Conservation (phyloP, 2,329 filamentous ascomycete genomes). For the Cercospora canescens region DNA sequence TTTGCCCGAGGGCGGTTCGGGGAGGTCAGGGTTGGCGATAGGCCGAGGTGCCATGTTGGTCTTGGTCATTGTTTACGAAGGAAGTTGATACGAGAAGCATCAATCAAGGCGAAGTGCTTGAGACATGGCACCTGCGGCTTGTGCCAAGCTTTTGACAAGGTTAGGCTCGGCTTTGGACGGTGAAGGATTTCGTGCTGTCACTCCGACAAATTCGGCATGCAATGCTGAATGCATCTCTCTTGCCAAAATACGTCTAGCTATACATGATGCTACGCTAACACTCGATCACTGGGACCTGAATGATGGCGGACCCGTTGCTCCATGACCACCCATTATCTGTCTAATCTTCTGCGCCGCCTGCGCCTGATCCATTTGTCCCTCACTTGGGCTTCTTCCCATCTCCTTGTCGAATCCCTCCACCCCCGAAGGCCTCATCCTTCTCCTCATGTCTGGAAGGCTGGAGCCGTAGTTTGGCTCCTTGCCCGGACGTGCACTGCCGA, state of each 20-base stretch:
- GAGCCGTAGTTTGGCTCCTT: slow-evolving; percentile 30
- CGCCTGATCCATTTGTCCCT: slow-evolving; percentile 7
- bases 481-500: background rate
- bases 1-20: slow-evolving; percentile 48
- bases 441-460: slow-evolving; percentile 26
- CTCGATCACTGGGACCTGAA: background rate
- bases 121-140: background rate
- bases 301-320: background rate
- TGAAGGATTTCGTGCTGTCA: background rate
- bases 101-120: background rate
- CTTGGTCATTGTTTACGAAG: slow-evolving; percentile 14
- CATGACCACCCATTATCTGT: slow-evolving; percentile 10
- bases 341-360: slow-evolving; percentile 13
- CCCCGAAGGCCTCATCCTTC: slow-evolving; percentile 7
- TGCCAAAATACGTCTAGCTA: background rate
- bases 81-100: background rate
- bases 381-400: slow-evolving; percentile 10
- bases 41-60: slow-evolving; percentile 26
- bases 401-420: slow-evolving; percentile 30
- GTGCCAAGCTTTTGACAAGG: slow-evolving; percentile 1
- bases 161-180: slow-evolving; percentile 11
- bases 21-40: slow-evolving; percentile 38
- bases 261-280: background rate
- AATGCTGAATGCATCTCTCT: background rate
- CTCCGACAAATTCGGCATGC: background rate